Evolutionary conservation across 495 filamentous ascomycete species (phyloP).

Genomic region (Penicillium lividum): DNA sequence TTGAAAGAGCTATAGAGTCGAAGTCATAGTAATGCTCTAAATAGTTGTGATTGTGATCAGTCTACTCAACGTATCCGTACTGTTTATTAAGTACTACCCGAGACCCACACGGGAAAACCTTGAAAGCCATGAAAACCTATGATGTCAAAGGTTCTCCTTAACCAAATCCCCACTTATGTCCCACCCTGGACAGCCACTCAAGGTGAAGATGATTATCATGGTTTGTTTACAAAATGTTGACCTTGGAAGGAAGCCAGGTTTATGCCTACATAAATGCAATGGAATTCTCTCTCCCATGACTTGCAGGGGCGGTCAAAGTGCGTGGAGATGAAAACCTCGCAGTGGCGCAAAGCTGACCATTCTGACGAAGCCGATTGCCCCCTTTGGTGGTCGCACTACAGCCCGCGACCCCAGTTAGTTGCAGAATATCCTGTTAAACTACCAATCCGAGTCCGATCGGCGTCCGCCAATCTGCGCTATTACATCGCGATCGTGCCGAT

Average conservation of each 20-base stretch:
- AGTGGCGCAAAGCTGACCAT: slow-evolving; percentile 27
- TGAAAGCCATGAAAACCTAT: background rate
- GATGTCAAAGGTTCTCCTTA: background rate
- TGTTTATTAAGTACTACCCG: too few species aligned
- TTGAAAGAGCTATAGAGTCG: background rate
- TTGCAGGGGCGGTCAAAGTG: slow-evolving; percentile 19
- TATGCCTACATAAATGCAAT: too few species aligned
- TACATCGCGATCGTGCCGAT: slow-evolving; percentile 35
- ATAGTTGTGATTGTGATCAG: too few species aligned
- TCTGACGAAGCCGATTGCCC: slow-evolving; percentile 26
- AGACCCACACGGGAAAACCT: background rate
- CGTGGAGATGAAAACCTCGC: slow-evolving; percentile 16
- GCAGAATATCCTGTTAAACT: slow-evolving; percentile 19
- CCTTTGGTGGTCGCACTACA: slow-evolving; percentile 26
- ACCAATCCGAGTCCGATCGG: slow-evolving; percentile 24
- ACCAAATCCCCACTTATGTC: background rate
- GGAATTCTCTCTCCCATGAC: too few species aligned
- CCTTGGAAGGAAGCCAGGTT: too few species aligned
- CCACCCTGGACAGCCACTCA: background rate
- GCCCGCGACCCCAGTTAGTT: slow-evolving; percentile 24
- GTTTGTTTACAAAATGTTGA: too few species aligned
- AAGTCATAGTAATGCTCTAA: background rate
- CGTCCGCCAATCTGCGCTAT: slow-evolving; percentile 34
- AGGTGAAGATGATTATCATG: background rate
- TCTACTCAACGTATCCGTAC: background rate